Evolutionary conservation across 225 moss, liverwort and hornwort species (phyloP).

Genomic region (Anthoceros angustus): DNA sequence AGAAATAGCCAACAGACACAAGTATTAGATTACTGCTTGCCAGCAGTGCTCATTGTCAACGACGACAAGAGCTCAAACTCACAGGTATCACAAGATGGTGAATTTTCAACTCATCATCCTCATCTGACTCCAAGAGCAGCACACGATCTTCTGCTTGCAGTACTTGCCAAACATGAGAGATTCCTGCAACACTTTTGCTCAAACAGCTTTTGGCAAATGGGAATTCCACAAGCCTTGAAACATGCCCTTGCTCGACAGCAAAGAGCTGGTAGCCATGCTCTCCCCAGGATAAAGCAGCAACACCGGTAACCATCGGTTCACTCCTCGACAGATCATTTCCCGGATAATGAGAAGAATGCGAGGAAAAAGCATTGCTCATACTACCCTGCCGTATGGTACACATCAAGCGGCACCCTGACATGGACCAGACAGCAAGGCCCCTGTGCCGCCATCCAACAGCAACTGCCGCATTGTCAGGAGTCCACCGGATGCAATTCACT

Average conservation of each 20-base stretch:
- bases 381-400: slow-evolving; percentile 98
- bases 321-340: slow-evolving; percentile 75
- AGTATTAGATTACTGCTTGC: background rate
- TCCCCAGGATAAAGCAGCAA: slow-evolving; percentile 87
- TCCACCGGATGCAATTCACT: slow-evolving; percentile 81
- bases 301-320: slow-evolving; percentile 91
- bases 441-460: slow-evolving; percentile 93
- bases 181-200: slow-evolving; percentile 71
- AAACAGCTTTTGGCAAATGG: slow-evolving; percentile 90
- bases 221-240: slow-evolving; percentile 74
- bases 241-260: slow-evolving; percentile 74
- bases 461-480: slow-evolving; percentile 87
- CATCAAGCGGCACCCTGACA: slow-evolving; percentile 97
- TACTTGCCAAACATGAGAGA: slow-evolving; percentile 78
- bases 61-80: slow-evolving; percentile 7
- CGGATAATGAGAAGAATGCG: slow-evolving; percentile 50
- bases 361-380: slow-evolving; percentile 81
- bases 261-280: slow-evolving; percentile 90
- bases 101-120: slow-evolving; percentile 74
- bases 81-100: slow-evolving; percentile 93
- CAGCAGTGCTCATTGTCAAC: background rate
- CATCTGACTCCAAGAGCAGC: slow-evolving; percentile 89
- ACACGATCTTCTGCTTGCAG: slow-evolving; percentile 94
- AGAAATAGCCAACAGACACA: background rate
- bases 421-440: slow-evolving; percentile 93